Evolutionary conservation across 148 eudicot species (phyloP), one percentile per base, ranked within the genome.

Genomic region (Tetragonia tetragonoides): DNA sequence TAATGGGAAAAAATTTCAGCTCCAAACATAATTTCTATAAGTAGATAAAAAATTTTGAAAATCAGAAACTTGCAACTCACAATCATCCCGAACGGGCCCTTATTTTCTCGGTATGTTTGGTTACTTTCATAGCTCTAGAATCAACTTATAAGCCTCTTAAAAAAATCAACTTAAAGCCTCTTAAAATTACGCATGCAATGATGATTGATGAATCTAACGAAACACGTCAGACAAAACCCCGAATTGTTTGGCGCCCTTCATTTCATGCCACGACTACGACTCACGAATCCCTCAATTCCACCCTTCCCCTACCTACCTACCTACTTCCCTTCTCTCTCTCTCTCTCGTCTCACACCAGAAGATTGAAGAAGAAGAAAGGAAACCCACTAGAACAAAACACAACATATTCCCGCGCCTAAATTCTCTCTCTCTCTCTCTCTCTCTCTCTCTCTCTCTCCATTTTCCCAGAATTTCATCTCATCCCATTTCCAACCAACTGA

Each of bases 211-310:
- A 49, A 1, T 8, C n/a, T 23, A 34, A 15, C 3, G 7, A 47
- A 28, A 39, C 7, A n/a, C 46, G 18, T 10, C 16, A 12, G 15
- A 14, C 59, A 10, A 54, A 15, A 8, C 79, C 49, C 72, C 85
- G 53, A 10, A 41, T 56, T 81, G 57, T 70, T 83, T 83, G 88
- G 88, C 87, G 87, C 82, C 82, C 88, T 89, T 70, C 17, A 20
- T 80, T 77, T 75, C 87, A 79, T 87, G 88, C 84, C 86, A 84
- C 84, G 64, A 17, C 64, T 12, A 9, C 59, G 4, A 54, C 51
- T 7, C 34, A 28, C 34, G 34, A 28, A 28, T 17, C 70, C 8
- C 44, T 6, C 42, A 10, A 20, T 65, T 41, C 10, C 49, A 5
- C 49, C 10, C 49, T 46, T 10, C 49, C 8, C 49, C 2, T 46